A percentile compares a stretch with the other conserved stretches of the same genome.
These are phyloP conservation scores for Taphrina deformans DNA, from an alignment of 1,139 yeast species.

Conservation along the genomic window DNA sequence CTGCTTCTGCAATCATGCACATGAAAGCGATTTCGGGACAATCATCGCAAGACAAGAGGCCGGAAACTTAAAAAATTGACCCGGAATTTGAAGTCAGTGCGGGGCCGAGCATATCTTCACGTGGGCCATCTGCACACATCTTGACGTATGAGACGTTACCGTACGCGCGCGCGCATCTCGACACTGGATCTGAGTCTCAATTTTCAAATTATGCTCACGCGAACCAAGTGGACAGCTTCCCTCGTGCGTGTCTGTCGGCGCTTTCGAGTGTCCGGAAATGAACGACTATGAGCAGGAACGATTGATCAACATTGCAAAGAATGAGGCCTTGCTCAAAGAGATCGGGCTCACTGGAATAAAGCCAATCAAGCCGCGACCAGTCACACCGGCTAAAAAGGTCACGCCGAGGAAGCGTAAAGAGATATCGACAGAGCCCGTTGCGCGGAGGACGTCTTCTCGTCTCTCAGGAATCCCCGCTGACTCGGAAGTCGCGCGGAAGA, in stretches of 20 bases:
- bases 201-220: not conserved
- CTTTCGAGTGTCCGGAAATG: not conserved
- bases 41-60: not conserved
- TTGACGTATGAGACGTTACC: not conserved
- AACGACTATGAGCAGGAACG: conserved; percentile 64
- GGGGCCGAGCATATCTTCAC: conserved; percentile 2
- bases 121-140: not conserved
- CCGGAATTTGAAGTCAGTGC: not conserved
- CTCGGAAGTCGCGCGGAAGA: conserved; percentile 36
- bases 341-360: conserved; percentile 28
- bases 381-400: conserved; percentile 2
- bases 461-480: conserved; percentile 45
- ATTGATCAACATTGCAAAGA: conserved; percentile 60
- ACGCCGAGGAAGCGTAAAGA: conserved; percentile 4
- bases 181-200: not conserved
- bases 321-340: conserved; percentile 51
- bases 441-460: conserved; percentile 45
- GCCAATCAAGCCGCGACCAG: conserved; percentile 5
- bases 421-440: conserved; percentile 34
- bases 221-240: not conserved
- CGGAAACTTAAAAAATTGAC: not conserved
- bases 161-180: no score
- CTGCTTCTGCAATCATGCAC: no score
- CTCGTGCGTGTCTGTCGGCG: not conserved
- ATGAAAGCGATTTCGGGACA: not conserved